Evolutionary conservation across 192 early-diverging fungal species (phyloP).

Genomic region (Coemansia sp.): DNA sequence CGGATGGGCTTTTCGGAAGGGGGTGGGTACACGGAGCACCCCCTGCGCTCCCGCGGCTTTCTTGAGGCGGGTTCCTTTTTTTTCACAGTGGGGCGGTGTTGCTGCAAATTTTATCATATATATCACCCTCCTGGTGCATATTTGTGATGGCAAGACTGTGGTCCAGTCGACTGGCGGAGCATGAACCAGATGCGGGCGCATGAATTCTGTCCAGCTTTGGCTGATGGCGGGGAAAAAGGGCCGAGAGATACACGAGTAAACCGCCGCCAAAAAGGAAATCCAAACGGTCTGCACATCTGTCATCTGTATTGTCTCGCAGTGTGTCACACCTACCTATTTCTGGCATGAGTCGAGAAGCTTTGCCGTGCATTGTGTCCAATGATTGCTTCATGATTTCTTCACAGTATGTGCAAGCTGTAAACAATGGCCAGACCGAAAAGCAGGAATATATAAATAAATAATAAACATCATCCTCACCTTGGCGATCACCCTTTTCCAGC

Average conservation of each 20-base stretch:
- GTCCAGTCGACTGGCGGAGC: not conserved
- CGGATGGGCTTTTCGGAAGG: not conserved
- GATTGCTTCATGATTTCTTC: not conserved
- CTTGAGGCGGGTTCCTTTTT: not conserved
- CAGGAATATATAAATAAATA: not conserved
- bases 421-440: not conserved
- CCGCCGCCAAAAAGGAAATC: not conserved
- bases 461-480: not conserved
- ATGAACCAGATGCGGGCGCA: not conserved
- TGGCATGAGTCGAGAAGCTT: not conserved
- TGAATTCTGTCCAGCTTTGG: not conserved
- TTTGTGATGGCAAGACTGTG: not conserved
- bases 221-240: not conserved
- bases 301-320: not conserved
- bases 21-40: not conserved
- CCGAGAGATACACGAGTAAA: not conserved
- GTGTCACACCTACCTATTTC: too few species aligned
- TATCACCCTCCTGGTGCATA: not conserved
- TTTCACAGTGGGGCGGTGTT: conserved; percentile 1
- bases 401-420: not conserved
- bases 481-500: not conserved
- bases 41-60: not conserved
- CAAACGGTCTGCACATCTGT: not conserved
- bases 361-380: not conserved
- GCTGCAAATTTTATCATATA: too few species aligned